Evolutionary conservation across 345 rosid genomes (phyloP).

Genomic region (Viola odorata): DNA sequence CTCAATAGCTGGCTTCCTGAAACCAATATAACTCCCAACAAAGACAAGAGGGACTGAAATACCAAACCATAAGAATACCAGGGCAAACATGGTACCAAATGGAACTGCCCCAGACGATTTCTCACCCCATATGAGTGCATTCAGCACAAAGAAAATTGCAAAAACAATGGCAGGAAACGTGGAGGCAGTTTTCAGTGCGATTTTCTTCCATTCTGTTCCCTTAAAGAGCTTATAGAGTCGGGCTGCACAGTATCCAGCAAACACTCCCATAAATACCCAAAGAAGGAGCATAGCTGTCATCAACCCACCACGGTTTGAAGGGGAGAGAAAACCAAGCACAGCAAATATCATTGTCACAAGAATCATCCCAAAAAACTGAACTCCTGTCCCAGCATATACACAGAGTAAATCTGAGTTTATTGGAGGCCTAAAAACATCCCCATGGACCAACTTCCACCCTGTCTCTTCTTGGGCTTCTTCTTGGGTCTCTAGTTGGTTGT

Average conservation of each 20-base stretch:
- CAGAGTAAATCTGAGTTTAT: conserved; percentile 65
- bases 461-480: conserved; percentile 95
- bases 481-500: conserved; percentile 90
- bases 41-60: conserved; percentile 85
- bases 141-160: conserved; percentile 64
- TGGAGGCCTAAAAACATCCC: conserved; percentile 90
- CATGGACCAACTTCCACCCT: conserved; percentile 91
- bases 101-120: conserved; percentile 94
- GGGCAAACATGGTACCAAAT: conserved; percentile 87
- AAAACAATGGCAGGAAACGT: conserved; percentile 68
- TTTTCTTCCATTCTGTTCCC: conserved; percentile 88
- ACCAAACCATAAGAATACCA: conserved; percentile 82
- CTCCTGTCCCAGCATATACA: conserved; percentile 85
- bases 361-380: conserved; percentile 83
- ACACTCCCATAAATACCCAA: conserved; percentile 92
- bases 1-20: conserved; percentile 61
- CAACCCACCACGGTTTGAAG: conserved; percentile 85
- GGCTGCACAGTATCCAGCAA: conserved; percentile 72
- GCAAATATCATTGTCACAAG: conserved; percentile 90
- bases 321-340: conserved; percentile 81
- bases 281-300: conserved; percentile 88
- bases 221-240: conserved; percentile 76
- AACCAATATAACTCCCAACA: conserved; percentile 68
- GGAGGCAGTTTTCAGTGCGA: conserved; percentile 63
- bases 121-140: conserved; percentile 89